Evolutionary conservation across 208 protist species (phyloP).

Genomic region (Leishmania tropica): DNA sequence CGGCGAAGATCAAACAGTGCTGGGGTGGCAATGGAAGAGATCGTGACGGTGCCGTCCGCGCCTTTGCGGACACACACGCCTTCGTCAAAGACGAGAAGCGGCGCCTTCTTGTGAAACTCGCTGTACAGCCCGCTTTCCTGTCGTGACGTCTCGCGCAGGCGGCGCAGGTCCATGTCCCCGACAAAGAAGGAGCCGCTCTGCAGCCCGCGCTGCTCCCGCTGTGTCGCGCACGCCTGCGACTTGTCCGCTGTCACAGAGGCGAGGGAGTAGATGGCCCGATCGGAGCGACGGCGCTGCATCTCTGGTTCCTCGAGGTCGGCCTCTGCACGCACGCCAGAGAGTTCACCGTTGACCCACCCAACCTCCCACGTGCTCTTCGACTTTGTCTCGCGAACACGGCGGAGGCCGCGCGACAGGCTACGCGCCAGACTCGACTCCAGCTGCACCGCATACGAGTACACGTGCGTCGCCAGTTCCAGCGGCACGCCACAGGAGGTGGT

Average conservation of each 20-base stretch:
- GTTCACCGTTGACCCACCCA: constrained; percentile 80
- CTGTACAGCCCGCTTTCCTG: constrained; percentile 61
- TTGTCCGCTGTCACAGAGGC: constrained; percentile 44
- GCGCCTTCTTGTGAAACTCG: constrained; percentile 77
- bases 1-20: constrained; percentile 74
- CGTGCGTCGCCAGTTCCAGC: constrained; percentile 80
- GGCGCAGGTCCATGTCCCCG: constrained; percentile 69
- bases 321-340: constrained; percentile 33
- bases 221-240: constrained; percentile 59
- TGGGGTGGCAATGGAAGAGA: constrained; percentile 80
- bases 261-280: constrained; percentile 46
- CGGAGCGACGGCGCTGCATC: constrained; percentile 31
- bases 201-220: constrained; percentile 55
- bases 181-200: constrained; percentile 86
- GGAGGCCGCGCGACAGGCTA: constrained; percentile 43
- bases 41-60: constrained; percentile 70
- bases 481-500: constrained; percentile 25
- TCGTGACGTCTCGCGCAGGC: constrained; percentile 54
- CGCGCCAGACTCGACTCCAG: constrained; percentile 66
- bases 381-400: constrained; percentile 63
- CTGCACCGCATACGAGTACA: constrained; percentile 83
- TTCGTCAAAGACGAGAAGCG: constrained; percentile 82
- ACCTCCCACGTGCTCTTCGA: constrained; percentile 84
- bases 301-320: constrained; percentile 29
- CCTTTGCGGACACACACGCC: constrained; percentile 81